Percentiles rank a stretch among this genome's conserved stretches.
These are phyloP conservation scores for Rhizopus stolonifer DNA, from an alignment of 371 early-diverging fungal genomes.

Conservation along the genomic window DNA sequence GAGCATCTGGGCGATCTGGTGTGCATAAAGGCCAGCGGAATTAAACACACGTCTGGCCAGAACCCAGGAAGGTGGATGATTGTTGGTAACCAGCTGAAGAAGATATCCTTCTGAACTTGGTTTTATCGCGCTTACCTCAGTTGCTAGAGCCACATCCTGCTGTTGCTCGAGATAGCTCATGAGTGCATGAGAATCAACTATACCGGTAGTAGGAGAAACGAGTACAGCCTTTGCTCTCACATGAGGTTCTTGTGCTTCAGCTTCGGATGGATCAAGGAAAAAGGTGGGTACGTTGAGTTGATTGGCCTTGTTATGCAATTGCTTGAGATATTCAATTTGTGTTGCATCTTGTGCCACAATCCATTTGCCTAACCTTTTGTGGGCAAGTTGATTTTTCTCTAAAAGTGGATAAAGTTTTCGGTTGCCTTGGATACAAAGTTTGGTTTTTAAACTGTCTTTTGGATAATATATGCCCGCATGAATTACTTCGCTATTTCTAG, in stretches of 20 bases:
- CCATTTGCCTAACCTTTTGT: slow-evolving; percentile 72
- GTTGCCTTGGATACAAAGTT: slow-evolving; percentile 80
- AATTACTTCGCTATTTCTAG: slow-evolving; percentile 92
- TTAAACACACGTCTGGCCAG: slow-evolving; percentile 71
- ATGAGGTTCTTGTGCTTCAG: slow-evolving; percentile 56
- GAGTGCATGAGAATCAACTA: slow-evolving; percentile 72
- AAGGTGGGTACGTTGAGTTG: slow-evolving; percentile 60
- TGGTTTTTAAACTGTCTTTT: slow-evolving; percentile 71
- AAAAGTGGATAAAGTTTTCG: slow-evolving; percentile 67
- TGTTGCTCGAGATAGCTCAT: slow-evolving; percentile 66
- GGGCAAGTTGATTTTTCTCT: slow-evolving; percentile 44
- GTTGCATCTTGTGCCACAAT: slow-evolving; percentile 68
- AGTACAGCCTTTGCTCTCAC: slow-evolving; percentile 59
- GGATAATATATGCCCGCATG: slow-evolving; percentile 93
- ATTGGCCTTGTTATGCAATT: slow-evolving; percentile 58
- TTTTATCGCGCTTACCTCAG: slow-evolving; percentile 52
- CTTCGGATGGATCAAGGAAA: slow-evolving; percentile 51
- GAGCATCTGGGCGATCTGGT: slow-evolving; percentile 62
- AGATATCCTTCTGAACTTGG: slow-evolving; percentile 40
- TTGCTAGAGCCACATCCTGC: slow-evolving; percentile 53
- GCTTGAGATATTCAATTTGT: slow-evolving; percentile 58
- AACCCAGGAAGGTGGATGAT: slow-evolving; percentile 36
- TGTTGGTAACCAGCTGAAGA: slow-evolving; percentile 43
- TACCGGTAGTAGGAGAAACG: slow-evolving; percentile 78
- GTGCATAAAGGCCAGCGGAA: slow-evolving; percentile 76